Evolutionary conservation across 2,329 filamentous ascomycete species (phyloP).

Genomic region (Fusarium liriodendri): DNA sequence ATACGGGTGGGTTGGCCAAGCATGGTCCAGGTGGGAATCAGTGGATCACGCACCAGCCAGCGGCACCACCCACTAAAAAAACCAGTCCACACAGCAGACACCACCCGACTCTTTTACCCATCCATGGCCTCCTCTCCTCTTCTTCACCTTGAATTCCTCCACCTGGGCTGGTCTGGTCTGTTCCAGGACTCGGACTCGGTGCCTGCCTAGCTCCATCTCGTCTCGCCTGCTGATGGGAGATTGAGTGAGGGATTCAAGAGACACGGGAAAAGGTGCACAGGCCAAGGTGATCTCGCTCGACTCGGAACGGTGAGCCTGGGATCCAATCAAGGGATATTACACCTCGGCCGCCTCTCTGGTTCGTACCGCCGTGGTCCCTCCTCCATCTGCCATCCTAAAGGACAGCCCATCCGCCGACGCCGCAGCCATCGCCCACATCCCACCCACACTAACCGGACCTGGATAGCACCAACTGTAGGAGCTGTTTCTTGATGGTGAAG

Average conservation of each 20-base stretch:
- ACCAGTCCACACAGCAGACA: conserved; percentile 33
- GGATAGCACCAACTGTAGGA: conserved; percentile 19
- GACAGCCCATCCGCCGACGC: conserved; percentile 31
- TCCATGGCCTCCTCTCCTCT: neutral
- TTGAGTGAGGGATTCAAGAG: neutral
- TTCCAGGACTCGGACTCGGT: neutral
- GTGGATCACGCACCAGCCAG: conserved; percentile 27
- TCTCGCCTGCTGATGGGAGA: conserved; percentile 17
- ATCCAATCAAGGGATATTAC: conserved; percentile 11
- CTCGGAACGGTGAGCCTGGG: neutral
- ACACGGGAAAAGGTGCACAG: neutral
- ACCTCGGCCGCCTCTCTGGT: neutral
- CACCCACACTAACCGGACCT: conserved; percentile 28
- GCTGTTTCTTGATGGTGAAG: neutral
- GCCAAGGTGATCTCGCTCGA: conserved; percentile 6
- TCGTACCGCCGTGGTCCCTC: neutral
- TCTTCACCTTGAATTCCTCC: conserved; percentile 30
- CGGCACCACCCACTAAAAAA: conserved; percentile 39
- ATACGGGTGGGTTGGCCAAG: conserved; percentile 16
- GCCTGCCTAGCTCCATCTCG: neutral
- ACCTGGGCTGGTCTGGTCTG: neutral
- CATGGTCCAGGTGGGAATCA: conserved; percentile 7
- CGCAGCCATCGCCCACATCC: conserved; percentile 33
- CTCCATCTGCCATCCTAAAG: conserved; percentile 2
- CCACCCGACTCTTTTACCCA: neutral